Conservation (phyloP, 2,329 filamentous ascomycete species). For the Coniochaeta prunicola region DNA sequence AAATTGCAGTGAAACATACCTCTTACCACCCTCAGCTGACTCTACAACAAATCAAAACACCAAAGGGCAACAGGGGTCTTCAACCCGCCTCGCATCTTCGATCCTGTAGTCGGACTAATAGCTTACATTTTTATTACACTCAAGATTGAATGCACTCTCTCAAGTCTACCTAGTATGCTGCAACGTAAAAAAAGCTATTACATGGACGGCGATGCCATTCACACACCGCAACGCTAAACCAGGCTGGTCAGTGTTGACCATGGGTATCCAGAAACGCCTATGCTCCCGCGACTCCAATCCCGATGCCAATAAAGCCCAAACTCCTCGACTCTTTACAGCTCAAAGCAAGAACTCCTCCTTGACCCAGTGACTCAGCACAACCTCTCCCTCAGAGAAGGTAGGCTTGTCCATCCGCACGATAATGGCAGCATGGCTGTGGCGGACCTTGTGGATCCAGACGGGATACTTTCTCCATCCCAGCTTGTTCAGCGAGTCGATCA, state of each 20-base stretch:
- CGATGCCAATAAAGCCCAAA: background rate
- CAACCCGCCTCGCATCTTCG: no score
- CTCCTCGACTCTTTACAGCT: slow-evolving; percentile 7
- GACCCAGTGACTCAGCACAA: slow-evolving; percentile 77
- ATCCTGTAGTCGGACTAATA: no score
- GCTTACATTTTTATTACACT: no score
- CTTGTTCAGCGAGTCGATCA: slow-evolving; percentile 71
- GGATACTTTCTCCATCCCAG: slow-evolving; percentile 58
- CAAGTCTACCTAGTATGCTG: no score
- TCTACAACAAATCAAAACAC: background rate
- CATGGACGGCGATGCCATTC: background rate
- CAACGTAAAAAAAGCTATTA: background rate
- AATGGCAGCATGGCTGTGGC: slow-evolving; percentile 86
- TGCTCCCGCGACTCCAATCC: background rate
- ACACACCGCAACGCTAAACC: background rate
- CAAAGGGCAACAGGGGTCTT: no score
- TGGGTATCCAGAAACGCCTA: background rate
- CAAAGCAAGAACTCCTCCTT: slow-evolving; percentile 63
- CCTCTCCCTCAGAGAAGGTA: slow-evolving; percentile 65
- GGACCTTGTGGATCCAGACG: slow-evolving; percentile 67
- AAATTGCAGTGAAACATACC: slow-evolving; percentile 1
- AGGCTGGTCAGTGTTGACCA: background rate
- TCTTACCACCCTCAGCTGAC: no score
- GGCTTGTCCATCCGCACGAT: slow-evolving; percentile 67
- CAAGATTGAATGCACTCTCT: no score